Base-by-base conservation (phyloP, 345 rosid genomes). In the Odontarrhena argentea region DNA sequence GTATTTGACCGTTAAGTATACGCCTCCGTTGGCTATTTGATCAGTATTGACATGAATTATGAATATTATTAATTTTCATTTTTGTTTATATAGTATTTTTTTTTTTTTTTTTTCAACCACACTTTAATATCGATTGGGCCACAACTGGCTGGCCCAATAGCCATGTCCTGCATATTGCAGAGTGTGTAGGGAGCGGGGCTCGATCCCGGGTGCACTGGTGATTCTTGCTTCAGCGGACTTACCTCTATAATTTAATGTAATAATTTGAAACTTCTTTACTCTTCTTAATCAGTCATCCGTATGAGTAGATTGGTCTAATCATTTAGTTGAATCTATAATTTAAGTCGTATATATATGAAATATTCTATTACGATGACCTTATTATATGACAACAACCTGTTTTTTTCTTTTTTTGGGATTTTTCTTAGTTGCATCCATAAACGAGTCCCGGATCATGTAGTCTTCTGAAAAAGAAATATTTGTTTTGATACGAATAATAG, bases 1-100 rank as follows among this genome's bases (percentile, higher is more conserved):
- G 68, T 44, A 60, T 60, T 67, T 74, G 73, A 74, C 73, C 63
- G 32, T 46, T 37, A 46, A 60, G 12, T 65, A 24, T 65, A 24
- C 48, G 77, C 62, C 72, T 40, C 36, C 72, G 9, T 45, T 13
- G 26, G 50, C 35, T 65, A 30, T 52, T 73, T 74, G 73, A 67
- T 67, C 1, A 54, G 26, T 52, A 60, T 42, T 57, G 14, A 14
- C 45, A 28, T 62, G 54, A 25, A 10, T n/a, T n/a, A n/a, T n/a
- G n/a, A n/a, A n/a, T n/a, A n/a, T n/a, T n/a, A n/a, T n/a, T n/a
- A 35, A 26, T 45, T 36, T n/a, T 48, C 43, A 5, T 38, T 36
- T 7, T 44, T 25, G 18, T n/a, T 24, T 6, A 38, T n/a, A 9
- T 9, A 49, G 41, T 65, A 47, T 56, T 3, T 49, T n/a, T n/a